Percentiles rank a stretch among this genome's conserved stretches.
These are phyloP conservation scores for Fusarium gaditjirri DNA, from an alignment of 2,329 filamentous ascomycete genomes.

Conservation along the genomic window DNA sequence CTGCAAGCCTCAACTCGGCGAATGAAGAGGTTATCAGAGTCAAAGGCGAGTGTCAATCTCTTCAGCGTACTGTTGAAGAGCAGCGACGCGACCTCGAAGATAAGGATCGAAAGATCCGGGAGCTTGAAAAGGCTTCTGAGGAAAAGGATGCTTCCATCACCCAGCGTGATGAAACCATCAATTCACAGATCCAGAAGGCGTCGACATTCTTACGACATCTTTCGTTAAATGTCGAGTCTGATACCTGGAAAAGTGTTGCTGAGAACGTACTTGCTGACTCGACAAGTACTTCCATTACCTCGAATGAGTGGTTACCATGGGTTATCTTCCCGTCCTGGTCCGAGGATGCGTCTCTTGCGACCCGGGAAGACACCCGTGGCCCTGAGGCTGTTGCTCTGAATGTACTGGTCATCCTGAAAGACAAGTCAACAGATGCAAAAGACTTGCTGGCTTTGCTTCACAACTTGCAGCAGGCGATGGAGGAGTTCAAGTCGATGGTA, in stretches of 20 bases:
- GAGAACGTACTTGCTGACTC: background rate
- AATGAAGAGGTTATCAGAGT: background rate
- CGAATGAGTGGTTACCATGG: background rate
- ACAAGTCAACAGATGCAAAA: background rate
- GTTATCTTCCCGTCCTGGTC: background rate
- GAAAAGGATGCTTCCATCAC: background rate
- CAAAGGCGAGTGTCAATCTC: background rate
- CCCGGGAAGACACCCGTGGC: background rate
- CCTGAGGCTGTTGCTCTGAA: background rate
- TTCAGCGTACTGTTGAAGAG: background rate
- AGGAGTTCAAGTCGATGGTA: background rate
- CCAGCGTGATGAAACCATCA: background rate
- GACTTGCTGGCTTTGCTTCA: background rate
- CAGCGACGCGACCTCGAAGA: background rate
- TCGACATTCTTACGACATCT: background rate
- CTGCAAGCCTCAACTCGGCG: background rate
- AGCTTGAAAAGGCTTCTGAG: background rate
- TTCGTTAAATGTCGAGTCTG: background rate
- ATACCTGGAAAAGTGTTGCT: background rate
- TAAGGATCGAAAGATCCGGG: background rate
- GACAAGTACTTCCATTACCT: background rate
- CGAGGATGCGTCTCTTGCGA: background rate
- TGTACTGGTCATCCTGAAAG: background rate
- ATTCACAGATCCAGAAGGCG: background rate
- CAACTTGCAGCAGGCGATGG: background rate